Percentiles rank a stretch among this genome's conserved stretches.
These are phyloP conservation scores for Gracilaria gracilis DNA, from an alignment of 23 red algal species.

Conservation along the genomic window DNA sequence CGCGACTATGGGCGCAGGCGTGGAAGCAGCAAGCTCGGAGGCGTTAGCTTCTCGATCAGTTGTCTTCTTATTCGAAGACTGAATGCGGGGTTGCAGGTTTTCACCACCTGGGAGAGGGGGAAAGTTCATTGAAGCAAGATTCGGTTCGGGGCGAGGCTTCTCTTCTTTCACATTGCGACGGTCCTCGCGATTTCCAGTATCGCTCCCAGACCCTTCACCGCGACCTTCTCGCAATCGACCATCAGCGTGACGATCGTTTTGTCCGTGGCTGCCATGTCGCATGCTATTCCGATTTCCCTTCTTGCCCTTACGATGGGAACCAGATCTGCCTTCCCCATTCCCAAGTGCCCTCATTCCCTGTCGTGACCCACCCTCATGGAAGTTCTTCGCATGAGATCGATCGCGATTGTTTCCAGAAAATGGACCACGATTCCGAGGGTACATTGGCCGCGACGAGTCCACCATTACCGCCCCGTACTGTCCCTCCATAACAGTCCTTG, in stretches of 20 bases:
- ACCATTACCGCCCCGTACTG: neutral
- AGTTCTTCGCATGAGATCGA: conserved; percentile 11
- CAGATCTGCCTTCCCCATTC: conserved; percentile 2
- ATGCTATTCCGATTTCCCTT: conserved; percentile 58
- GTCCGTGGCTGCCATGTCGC: conserved; percentile 31
- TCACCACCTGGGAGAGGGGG: conserved; percentile 44
- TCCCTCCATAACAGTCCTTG: neutral
- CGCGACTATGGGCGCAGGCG: neutral
- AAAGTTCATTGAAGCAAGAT: conserved; percentile 62
- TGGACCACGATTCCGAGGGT: neutral
- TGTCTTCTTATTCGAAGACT: neutral
- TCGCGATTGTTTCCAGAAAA: neutral
- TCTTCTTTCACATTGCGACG: conserved; percentile 36
- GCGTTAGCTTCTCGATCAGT: neutral
- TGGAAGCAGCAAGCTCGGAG: neutral
- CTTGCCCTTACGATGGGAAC: conserved; percentile 55
- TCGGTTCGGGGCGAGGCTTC: conserved; percentile 42
- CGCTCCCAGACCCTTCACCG: conserved; percentile 35
- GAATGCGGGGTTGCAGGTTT: neutral
- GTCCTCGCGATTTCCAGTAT: conserved; percentile 43
- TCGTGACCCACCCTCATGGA: conserved; percentile 25
- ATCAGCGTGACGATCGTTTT: conserved; percentile 18
- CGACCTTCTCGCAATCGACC: conserved; percentile 2
- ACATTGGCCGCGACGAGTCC: neutral
- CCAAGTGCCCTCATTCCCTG: conserved; percentile 12